Evolutionary conservation across 495 filamentous ascomycete genomes (phyloP).

Genomic region (Tuber umbilicatum): DNA sequence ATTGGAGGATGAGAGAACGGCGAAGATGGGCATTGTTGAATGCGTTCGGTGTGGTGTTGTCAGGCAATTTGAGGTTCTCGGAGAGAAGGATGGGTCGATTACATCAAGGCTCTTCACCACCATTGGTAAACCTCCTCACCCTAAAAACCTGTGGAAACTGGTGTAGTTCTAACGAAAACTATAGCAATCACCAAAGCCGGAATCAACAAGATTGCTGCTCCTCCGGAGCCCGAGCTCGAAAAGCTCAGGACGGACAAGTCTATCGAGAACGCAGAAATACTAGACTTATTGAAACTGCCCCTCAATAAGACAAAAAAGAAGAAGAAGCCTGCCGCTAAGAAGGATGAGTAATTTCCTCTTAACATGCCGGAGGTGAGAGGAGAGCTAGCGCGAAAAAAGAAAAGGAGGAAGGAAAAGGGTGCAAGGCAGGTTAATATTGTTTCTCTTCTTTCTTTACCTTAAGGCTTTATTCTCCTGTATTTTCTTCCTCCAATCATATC

Average conservation of each 20-base stretch:
- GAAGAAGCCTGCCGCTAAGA: slow-evolving; percentile 70
- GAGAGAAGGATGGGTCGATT: slow-evolving; percentile 76
- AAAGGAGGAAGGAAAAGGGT: neutral
- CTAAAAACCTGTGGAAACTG: slow-evolving; percentile 2
- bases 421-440: slow-evolving; percentile 12
- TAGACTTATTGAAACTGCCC: slow-evolving; percentile 85
- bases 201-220: slow-evolving; percentile 70
- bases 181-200: slow-evolving; percentile 98
- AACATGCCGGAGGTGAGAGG: neutral
- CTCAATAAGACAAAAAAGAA: slow-evolving; percentile 92
- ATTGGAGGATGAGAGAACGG: slow-evolving; percentile 90
- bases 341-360: slow-evolving; percentile 45
- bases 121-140: slow-evolving; percentile 61
- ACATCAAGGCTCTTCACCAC: slow-evolving; percentile 85
- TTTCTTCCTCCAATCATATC: neutral
- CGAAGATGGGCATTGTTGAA: slow-evolving; percentile 92
- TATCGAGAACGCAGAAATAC: slow-evolving; percentile 89
- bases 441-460: neutral
- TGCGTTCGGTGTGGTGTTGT: slow-evolving; percentile 86
- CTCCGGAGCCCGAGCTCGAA: slow-evolving; percentile 62
- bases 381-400: neutral
- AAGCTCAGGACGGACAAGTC: slow-evolving; percentile 93
- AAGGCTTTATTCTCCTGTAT: neutral
- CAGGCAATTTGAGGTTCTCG: slow-evolving; percentile 89
- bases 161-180: slow-evolving; percentile 7